Conservation (phyloP, 2,329 filamentous ascomycete genomes). For the Hypoxylon rubiginosum region DNA sequence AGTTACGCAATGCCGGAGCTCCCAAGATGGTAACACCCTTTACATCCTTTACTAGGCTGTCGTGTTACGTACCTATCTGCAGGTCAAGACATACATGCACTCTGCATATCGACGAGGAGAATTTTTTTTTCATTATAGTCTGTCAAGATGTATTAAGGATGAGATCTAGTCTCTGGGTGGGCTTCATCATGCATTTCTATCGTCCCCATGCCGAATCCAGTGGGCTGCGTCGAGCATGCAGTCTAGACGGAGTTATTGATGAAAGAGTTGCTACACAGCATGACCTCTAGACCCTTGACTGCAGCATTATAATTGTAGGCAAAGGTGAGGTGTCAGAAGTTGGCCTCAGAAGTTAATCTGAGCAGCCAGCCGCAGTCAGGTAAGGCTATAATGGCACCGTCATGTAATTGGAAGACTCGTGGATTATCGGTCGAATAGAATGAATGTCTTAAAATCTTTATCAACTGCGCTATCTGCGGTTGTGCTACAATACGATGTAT, state of each 20-base stretch:
- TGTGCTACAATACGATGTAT: conserved; percentile 21
- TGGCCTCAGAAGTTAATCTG: conserved; percentile 1
- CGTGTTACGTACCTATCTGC: conserved; percentile 36
- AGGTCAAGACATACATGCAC: conserved; percentile 27
- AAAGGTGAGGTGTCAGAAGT: conserved; percentile 6
- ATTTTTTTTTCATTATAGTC: conserved; percentile 21
- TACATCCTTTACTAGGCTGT: conserved; percentile 23
- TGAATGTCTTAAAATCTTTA: conserved; percentile 16
- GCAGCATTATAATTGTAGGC: conserved; percentile 17
- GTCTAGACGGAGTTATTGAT: conserved; percentile 17
- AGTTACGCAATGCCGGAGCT: conserved; percentile 27
- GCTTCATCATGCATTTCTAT: conserved; percentile 1
- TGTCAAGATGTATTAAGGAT: conserved; percentile 16
- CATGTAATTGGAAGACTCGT: conserved; percentile 19
- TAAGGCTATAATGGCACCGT: conserved; percentile 16
- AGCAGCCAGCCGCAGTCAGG: conserved; percentile 24
- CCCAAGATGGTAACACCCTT: conserved; percentile 37
- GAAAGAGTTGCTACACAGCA: conserved; percentile 19
- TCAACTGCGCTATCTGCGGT: conserved; percentile 40
- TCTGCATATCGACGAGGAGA: conserved; percentile 35
- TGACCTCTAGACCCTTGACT: conserved; percentile 27
- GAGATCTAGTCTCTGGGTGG: conserved; percentile 13
- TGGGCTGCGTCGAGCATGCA: conserved; percentile 3
- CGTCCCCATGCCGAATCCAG: conserved; percentile 18
- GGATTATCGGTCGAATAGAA: conserved; percentile 2